Conservation (phyloP, 331 rosid species). For the Cydonia oblonga region DNA sequence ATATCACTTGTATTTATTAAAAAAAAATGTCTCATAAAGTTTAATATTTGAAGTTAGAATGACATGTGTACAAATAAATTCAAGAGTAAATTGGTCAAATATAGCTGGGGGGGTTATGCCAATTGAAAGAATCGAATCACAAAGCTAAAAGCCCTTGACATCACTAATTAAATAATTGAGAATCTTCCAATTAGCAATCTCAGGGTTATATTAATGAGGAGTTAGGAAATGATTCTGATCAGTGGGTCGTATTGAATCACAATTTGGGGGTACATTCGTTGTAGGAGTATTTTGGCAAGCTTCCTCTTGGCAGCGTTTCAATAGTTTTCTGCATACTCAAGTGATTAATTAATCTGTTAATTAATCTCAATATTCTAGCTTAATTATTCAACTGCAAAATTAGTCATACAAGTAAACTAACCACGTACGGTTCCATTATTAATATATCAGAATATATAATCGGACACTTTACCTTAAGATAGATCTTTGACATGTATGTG, state of each 20-base stretch:
- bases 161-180: neutral
- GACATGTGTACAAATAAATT: neutral
- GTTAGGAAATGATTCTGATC: too few relatives aligned
- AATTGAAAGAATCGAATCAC: neutral
- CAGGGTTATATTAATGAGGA: too few relatives aligned
- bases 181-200: too few relatives aligned
- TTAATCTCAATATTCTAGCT: neutral
- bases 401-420: neutral
- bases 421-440: too few relatives aligned
- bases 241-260: too few relatives aligned
- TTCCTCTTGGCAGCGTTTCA: too few relatives aligned
- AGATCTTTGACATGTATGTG: neutral
- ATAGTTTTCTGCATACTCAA: too few relatives aligned
- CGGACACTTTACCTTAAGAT: neutral
- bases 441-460: neutral
- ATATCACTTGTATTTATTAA: neutral
- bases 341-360: neutral
- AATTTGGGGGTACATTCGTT: too few relatives aligned
- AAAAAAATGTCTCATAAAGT: neutral
- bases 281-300: too few relatives aligned
- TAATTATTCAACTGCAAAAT: neutral
- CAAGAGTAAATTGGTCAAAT: neutral
- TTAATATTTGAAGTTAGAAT: neutral
- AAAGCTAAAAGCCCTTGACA: neutral
- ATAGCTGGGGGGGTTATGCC: slow-evolving; percentile 18